Base-by-base conservation (phyloP, 163 green algal species). In the Volvox carteri region DNA sequence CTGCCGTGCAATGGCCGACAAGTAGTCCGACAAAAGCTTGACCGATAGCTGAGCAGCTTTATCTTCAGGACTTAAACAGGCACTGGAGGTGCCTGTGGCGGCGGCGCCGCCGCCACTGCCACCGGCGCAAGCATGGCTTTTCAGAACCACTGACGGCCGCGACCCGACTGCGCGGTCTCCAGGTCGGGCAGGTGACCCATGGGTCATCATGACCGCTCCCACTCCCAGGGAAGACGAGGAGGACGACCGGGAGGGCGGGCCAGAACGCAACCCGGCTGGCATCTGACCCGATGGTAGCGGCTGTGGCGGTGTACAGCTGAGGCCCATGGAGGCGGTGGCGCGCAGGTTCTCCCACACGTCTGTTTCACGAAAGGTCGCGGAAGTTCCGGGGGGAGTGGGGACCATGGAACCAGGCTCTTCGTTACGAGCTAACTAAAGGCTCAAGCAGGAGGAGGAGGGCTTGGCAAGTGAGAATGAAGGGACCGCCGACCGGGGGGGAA, bases 41-140 rank as follows among this genome's bases (percentile, higher is more conserved):
- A 96, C 87, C 1, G 90, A 91, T 30, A 95, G 92, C 80, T 96
- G 93, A 0, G 90, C 91, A 6, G 91, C 91, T 70, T 96, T 96
- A 58, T 96, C 95, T 33, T 94, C 92, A 1, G 93, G 76, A 0
- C 83, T 94, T 21, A 67, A 72, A 23, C 25, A 56, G 35, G 52
- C 50, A 65, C 42, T 62, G 46, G 16, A 21, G 35, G 4, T 35
- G 65, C 30, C 65, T 6, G 28, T 11, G 30, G 65, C 18, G 39
- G 25, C 70, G 41, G 28, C 70, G 70, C 39, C 70, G 70, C 39
- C 33, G 28, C 14, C n/a, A 46, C 1, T 41, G 42, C 39, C 73
- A 44, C 41, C 65, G 73, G 25, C 4, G 70, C 5, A 25, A 44
- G 25, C 44, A 8, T 48, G 30, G 67, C 67, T 77, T 2, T 44